Percentiles rank a stretch among this genome's conserved stretches.
Conservation (phyloP, 192 early-diverging fungal species). For the Umbelopsis sp. region DNA sequence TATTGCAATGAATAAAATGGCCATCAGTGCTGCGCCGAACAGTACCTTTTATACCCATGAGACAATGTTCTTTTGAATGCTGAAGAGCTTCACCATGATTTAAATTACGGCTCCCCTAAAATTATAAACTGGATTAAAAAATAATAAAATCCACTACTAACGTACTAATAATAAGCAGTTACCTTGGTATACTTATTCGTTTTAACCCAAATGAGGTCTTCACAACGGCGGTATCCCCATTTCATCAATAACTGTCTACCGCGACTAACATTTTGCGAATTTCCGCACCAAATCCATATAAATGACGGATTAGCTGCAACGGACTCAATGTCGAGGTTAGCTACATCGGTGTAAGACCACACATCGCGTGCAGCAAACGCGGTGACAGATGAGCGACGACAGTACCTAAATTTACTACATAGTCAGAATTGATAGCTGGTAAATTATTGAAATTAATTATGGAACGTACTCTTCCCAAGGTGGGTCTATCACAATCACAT, state of each 20-base stretch:
- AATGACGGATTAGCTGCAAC: constrained; percentile 62
- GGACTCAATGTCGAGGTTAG: constrained; percentile 52
- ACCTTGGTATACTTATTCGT: constrained; percentile 55
- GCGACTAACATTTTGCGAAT: constrained; percentile 53
- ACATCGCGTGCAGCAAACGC: constrained; percentile 23
- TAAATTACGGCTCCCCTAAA: constrained; percentile 42
- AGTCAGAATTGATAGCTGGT: neutral
- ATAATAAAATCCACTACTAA: neutral
- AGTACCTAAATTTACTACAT: constrained; percentile 13
- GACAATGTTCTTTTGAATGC: constrained; percentile 66
- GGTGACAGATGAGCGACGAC: constrained; percentile 26
- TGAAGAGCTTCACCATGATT: constrained; percentile 49
- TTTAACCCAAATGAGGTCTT: constrained; percentile 70
- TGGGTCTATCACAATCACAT: constrained; percentile 67
- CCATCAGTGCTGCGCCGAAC: constrained; percentile 63
- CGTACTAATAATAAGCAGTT: neutral
- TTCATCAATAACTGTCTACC: constrained; percentile 58
- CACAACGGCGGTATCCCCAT: constrained; percentile 69
- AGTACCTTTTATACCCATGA: constrained; percentile 69
- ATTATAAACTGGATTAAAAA: neutral
- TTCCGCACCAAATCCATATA: constrained; percentile 65
- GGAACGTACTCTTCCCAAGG: constrained; percentile 52
- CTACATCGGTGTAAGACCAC: constrained; percentile 58
- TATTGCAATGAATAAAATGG: constrained; percentile 74
- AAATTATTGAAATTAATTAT: neutral